These are phyloP conservation scores for Podaxis mareebaensis DNA, from an alignment of 768 basidiomycete species.

Conservation along the genomic window DNA sequence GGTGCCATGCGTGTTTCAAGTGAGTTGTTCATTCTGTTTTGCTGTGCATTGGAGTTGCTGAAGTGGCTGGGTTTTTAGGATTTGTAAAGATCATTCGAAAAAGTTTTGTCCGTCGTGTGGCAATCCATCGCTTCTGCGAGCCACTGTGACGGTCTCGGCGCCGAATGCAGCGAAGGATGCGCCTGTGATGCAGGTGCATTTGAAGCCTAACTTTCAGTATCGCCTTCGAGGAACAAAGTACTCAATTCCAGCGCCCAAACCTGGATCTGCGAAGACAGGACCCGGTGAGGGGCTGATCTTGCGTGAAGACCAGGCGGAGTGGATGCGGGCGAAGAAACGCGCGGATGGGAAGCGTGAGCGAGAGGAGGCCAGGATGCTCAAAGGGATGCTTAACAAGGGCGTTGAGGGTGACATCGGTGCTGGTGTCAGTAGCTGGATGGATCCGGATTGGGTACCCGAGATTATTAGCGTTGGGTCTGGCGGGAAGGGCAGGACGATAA, in stretches of 20 bases:
- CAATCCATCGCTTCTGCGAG: slow-evolving; percentile 85
- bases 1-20: slow-evolving; percentile 99
- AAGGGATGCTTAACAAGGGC: slow-evolving; percentile 53
- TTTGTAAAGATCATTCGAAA: slow-evolving; percentile 93
- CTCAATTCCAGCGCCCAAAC: slow-evolving; percentile 87
- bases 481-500: slow-evolving; percentile 67
- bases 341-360: slow-evolving; percentile 73
- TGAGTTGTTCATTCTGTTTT: slow-evolving; percentile 40
- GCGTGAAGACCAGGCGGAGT: slow-evolving; percentile 91
- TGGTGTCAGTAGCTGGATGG: slow-evolving; percentile 82
- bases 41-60: background rate
- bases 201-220: slow-evolving; percentile 96
- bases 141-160: slow-evolving; percentile 83
- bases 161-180: slow-evolving; percentile 60
- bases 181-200: slow-evolving; percentile 82
- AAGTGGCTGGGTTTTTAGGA: slow-evolving; percentile 46
- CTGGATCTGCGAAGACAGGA: slow-evolving; percentile 84
- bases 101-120: slow-evolving; percentile 99
- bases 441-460: slow-evolving; percentile 92
- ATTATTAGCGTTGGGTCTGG: slow-evolving; percentile 67
- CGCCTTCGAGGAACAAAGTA: slow-evolving; percentile 88
- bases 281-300: slow-evolving; percentile 82
- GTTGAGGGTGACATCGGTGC: slow-evolving; percentile 49
- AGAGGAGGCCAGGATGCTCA: slow-evolving; percentile 76
- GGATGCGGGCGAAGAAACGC: slow-evolving; percentile 76